Conservation (phyloP, 1,284 basidiomycete species). For the Porodaedalea pini region DNA sequence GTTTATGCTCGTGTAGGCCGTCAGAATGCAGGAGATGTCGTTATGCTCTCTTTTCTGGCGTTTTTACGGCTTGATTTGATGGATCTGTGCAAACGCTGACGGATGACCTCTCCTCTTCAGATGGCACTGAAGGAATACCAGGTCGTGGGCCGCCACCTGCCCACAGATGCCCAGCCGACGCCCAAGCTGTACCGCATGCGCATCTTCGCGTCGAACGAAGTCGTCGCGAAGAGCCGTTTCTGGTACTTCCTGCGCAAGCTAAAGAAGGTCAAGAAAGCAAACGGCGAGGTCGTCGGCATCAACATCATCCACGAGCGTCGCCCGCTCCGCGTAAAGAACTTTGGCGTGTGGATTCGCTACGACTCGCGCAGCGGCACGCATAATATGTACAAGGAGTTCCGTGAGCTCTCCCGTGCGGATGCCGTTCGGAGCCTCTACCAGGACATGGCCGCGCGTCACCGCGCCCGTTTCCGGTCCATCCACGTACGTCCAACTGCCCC, state of each 20-base stretch:
- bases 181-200: slow-evolving; percentile 99
- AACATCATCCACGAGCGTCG: slow-evolving; percentile 97
- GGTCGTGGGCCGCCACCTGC: slow-evolving; percentile 96
- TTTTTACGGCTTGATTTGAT: slow-evolving; percentile 1
- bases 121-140: slow-evolving; percentile 70
- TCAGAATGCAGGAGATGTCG: not conserved
- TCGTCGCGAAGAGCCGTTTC: slow-evolving; percentile 98
- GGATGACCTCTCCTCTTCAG: slow-evolving; percentile 8
- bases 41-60: not conserved
- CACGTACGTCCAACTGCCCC: slow-evolving; percentile 58
- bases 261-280: slow-evolving; percentile 99
- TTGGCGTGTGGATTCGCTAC: slow-evolving; percentile 99
- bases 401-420: slow-evolving; percentile 90
- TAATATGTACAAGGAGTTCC: slow-evolving; percentile 99
- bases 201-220: slow-evolving; percentile 98
- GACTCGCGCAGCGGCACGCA: slow-evolving; percentile 97
- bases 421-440: slow-evolving; percentile 98
- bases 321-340: slow-evolving; percentile 99
- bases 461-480: slow-evolving; percentile 98
- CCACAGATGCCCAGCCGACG: slow-evolving; percentile 88
- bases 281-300: slow-evolving; percentile 97
- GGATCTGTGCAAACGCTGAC: slow-evolving; percentile 12
- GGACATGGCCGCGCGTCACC: slow-evolving; percentile 99
- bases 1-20: not conserved
- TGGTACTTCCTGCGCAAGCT: slow-evolving; percentile 99